Evolutionary conservation across 2,329 filamentous ascomycete species (phyloP), one percentile per base, ranked within the genome.

Genomic region (Paramyrothecium roridum): DNA sequence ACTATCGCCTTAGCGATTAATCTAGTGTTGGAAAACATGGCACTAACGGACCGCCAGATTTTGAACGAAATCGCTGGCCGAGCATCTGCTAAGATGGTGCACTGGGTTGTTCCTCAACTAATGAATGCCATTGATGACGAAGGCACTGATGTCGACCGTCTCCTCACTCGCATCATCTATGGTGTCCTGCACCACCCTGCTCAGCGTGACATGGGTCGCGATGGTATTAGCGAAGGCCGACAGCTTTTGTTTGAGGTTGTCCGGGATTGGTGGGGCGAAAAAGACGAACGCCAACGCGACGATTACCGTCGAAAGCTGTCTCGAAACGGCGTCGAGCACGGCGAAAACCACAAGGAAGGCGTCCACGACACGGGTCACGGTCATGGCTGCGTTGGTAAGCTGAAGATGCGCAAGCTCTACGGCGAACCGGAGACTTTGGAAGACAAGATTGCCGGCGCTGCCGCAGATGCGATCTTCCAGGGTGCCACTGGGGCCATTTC

Each of bases 151-250:
- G 75, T 91, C 45, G 80, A 90, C 58, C 81, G 84, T 55, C 85
- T 87, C 3, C 78, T 95, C 61, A 83, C 87, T 67, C 85, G 88
- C 58, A 93, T 97, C 70, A 85, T 96, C 66, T 74, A 84, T 50
- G 92, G 91, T 57, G 87, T 96, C 37, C 84, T 97, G 70, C 91
- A 96, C 66, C 93, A 97, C 72, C 93, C 93, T 2, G 91, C 91
- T 50, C 86, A 91, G 62, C 86, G 89, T 55, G 75, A 85, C 11
- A 76, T 81, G 67, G 90, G 88, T 50, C 78, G 86, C 20, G 88
- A 92, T 65, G 89, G 88, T 12, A 86, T 85, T 13, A 67, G 73
- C 8, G 89, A 96, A 63, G 89, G 91, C 53, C 89, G 91, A 54
- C 71, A 78, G 26, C 76, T 86, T 62, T 93, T 96, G 86, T 96